Base-by-base conservation (phyloP, 192 early-diverging fungal genomes). In the Geosiphon pyriformis region DNA sequence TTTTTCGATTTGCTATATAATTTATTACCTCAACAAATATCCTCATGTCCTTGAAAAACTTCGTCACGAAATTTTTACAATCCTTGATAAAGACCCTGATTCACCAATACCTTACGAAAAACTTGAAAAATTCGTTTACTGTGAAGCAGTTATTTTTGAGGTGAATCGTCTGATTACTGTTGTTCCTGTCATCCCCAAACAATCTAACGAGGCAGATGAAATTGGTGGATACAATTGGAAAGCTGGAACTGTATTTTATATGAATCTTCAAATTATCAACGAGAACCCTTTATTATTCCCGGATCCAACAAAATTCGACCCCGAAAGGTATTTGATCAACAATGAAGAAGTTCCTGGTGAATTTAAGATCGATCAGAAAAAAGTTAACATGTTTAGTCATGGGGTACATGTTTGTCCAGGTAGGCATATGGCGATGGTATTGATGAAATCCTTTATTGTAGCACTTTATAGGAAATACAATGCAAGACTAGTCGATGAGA, bases 101-200 rank as follows among this genome's bases (percentile, higher is more conserved):
- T 10, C 11, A 11, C 10, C 12, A 7, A 65, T 65, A n/a, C 50
- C 48, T 2, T 22, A 65, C n/a, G 50, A 34, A 10, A 34, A 50
- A n/a, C 29, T 65, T 3, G 17, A 3, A 27, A 53, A 51, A 10
- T 33, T 65, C 29, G 35, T 46, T 12, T 65, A 52, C 52, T 34
- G 30, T 52, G 62, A 65, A 25, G 62, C 62, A 6, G 30, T 65
- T 10, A 65, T 65, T 25, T 52, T 32, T n/a, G 62, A 65, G 18
- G 20, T 29, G 18, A 11, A 4, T 6, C 25, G 62, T 32, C 12
- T 65, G 18, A 17, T 2, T 12, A 37, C 47, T 29, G 31, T 34
- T 53, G 30, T 32, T 3, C 17, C 37, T 8, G 23, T 34, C 18
- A 7, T 53, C 4, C 11, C 22, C 7, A 30, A 46, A 35, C 17